Conservation (phyloP, 495 filamentous ascomycete species). For the Penicillium ucsense region DNA sequence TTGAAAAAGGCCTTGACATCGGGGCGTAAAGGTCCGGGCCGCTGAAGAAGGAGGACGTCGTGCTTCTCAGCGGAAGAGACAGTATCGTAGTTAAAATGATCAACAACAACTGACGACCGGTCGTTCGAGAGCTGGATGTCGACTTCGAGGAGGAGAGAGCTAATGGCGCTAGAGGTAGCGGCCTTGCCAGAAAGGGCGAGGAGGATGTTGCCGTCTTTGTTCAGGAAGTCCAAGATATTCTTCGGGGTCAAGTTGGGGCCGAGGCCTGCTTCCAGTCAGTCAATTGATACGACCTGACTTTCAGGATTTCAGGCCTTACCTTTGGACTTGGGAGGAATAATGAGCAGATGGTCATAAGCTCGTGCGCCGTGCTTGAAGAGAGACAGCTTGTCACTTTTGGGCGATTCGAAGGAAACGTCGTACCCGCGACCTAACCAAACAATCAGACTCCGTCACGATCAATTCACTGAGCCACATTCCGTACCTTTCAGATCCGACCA, state of each 20-base stretch:
- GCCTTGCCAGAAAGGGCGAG: conserved; percentile 70
- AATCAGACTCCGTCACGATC: conserved; percentile 7
- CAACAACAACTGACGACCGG: conserved; percentile 70
- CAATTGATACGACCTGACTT: conserved; percentile 13
- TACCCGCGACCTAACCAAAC: conserved; percentile 57
- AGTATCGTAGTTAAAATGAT: conserved; percentile 92
- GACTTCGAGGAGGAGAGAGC: conserved; percentile 79
- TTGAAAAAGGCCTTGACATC: conserved; percentile 75
- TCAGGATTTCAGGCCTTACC: conserved; percentile 38
- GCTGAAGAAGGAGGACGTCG: conserved; percentile 73
- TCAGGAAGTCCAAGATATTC: conserved; percentile 81
- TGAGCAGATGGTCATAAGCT: conserved; percentile 79
- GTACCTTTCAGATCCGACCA: conserved; percentile 73
- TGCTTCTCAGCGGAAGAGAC: conserved; percentile 68
- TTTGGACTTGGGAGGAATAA: conserved; percentile 83
- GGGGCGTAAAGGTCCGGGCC: conserved; percentile 48
- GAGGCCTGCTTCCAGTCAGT: conserved; percentile 47
- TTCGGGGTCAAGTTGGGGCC: conserved; percentile 82
- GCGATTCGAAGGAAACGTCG: conserved; percentile 67
- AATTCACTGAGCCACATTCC: not conserved
- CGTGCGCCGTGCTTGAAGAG: conserved; percentile 83
- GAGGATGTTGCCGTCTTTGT: conserved; percentile 84
- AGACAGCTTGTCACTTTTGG: conserved; percentile 71
- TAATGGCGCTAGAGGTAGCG: conserved; percentile 64
- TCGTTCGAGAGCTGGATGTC: conserved; percentile 86